Evolutionary conservation across 805 yeast genomes (phyloP), one percentile per base, ranked within the genome.

Genomic region (Starmerella apis): DNA sequence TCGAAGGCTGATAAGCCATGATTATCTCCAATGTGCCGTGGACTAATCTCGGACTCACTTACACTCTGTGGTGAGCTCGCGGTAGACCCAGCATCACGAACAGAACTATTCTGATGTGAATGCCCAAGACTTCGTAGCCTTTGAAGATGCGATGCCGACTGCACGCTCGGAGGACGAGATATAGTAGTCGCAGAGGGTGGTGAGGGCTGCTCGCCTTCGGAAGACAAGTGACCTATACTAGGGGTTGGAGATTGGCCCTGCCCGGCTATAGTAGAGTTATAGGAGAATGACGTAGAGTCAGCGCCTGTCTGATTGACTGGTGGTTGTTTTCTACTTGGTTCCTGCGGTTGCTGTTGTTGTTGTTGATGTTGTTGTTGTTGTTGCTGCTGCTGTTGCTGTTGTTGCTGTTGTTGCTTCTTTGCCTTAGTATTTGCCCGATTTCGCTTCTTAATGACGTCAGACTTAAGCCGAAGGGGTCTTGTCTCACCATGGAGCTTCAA

Each of bases 401-500:
- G 43, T 38, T 32, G 42, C 31, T 16, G 24, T 13, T 18, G 41
- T 20, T 50, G 51, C 10, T 53, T 43, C 44, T 49, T 54, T 6
- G 49, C 20, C 32, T 39, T 43, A 19, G 47, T 39, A 43, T 52
- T 48, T 23, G 49, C 49, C 46, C 96, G 74, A 65, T 92, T 95
- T 60, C 98, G 78, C 68, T 88, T 88, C 65, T 86, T 86, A 49
- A 90, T 90, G 1, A 90, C 94, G 65, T 92, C 96, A 0, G 96
- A 85, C 65, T 87, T 87, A 59, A 87, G 71, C n/a, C 95, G 82
- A 49, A 92, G 70, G 2, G 98, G 98, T 52, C 98, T 74, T 54
- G 88, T 95, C 13, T 88, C 94, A 16, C 97, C 98, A 61, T 90
- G 97, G 32, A 90, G 69, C 66, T 90, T 90, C 63, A 86, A 74